Evolutionary conservation across 2,329 filamentous ascomycete genomes (phyloP).

Genomic region (Alternaria hordeiaustralica): DNA sequence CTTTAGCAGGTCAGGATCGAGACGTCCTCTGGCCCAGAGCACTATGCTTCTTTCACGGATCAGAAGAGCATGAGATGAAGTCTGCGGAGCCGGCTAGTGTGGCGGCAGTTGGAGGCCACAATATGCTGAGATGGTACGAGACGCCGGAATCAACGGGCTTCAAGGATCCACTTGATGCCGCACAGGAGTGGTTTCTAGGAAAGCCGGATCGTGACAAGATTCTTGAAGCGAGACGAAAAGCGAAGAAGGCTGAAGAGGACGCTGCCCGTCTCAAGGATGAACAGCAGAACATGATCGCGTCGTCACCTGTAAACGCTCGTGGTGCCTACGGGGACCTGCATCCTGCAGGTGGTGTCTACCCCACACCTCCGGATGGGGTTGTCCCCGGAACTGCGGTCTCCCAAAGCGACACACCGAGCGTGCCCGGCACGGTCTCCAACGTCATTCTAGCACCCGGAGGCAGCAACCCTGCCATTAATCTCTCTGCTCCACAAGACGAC

Average conservation of each 20-base stretch:
- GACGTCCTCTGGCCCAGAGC: slow-evolving; percentile 47
- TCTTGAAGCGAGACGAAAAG: slow-evolving; percentile 48
- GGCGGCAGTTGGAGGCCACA: slow-evolving; percentile 3
- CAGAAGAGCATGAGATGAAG: not conserved
- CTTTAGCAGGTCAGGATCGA: slow-evolving; percentile 18
- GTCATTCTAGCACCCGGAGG: slow-evolving; percentile 38
- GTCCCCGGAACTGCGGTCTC: slow-evolving; percentile 38
- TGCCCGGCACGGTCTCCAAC: slow-evolving; percentile 33
- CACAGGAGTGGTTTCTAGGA: slow-evolving; percentile 46
- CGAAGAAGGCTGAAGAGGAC: slow-evolving; percentile 56
- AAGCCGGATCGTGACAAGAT: slow-evolving; percentile 45
- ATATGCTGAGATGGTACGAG: slow-evolving; percentile 40
- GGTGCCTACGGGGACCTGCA: slow-evolving; percentile 47
- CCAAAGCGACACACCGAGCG: slow-evolving; percentile 37
- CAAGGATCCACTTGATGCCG: slow-evolving; percentile 43
- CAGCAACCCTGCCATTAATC: slow-evolving; percentile 41
- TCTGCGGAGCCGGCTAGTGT: not conserved
- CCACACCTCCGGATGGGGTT: slow-evolving; percentile 50
- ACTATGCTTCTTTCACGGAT: slow-evolving; percentile 39
- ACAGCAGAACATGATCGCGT: slow-evolving; percentile 34
- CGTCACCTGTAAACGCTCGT: slow-evolving; percentile 48
- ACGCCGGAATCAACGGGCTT: slow-evolving; percentile 39
- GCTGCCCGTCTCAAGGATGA: slow-evolving; percentile 48
- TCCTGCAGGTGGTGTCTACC: slow-evolving; percentile 47
- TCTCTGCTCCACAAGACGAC: slow-evolving; percentile 38